Evolutionary conservation across 805 yeast genomes (phyloP), one percentile per base, ranked within the genome.

Genomic region (Wickerhamomyces canadensis): DNA sequence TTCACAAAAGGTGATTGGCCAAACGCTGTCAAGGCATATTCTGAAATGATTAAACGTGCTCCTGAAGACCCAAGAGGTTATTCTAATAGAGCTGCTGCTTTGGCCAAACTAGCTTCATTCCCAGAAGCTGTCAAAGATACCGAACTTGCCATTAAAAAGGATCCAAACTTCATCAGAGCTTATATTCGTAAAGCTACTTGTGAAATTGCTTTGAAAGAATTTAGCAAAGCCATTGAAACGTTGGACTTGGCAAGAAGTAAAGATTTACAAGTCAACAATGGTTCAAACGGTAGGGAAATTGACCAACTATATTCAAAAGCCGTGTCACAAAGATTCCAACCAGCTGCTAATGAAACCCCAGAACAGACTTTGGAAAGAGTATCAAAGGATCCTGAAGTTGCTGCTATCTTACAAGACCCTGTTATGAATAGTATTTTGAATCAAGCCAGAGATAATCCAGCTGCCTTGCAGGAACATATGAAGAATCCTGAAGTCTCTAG

Each of bases 381-480:
- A 26, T 71, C 85, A 42, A 76, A 83, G 60, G 97, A 93, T 62
- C 97, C 98, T n/a, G 97, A 89, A 66, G 84, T 91, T 40, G 86
- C 83, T 38, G 72, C 79, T 35, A 88, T 91, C 45, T 70, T 93
- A 64, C 87, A 84, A 60, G 96, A 89, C 58, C 96, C 97, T 11
- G 88, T 91, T 30, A 91, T 93, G 97, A 93, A 88, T 67, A 81
- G 91, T 39, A 93, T 93, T 48, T 72, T 93, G 60, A 82, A 78
- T 51, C 99, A 93, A 67, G 98, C 98, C 15, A 84, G 82, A 61
- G 85, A 78, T 42, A 84, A 93, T 60, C 98, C 98, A 35, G 95
- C 96, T 31, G 98, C 98, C 38, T 73, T 93, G 52, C 94, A 85
- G 60, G 97, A 91, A 54, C 98, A 93, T 66, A 88, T 93, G 96